Evolutionary conservation across 495 filamentous ascomycete species (phyloP), one percentile per base, ranked within the genome.

Genomic region (Neurospora hispaniola): DNA sequence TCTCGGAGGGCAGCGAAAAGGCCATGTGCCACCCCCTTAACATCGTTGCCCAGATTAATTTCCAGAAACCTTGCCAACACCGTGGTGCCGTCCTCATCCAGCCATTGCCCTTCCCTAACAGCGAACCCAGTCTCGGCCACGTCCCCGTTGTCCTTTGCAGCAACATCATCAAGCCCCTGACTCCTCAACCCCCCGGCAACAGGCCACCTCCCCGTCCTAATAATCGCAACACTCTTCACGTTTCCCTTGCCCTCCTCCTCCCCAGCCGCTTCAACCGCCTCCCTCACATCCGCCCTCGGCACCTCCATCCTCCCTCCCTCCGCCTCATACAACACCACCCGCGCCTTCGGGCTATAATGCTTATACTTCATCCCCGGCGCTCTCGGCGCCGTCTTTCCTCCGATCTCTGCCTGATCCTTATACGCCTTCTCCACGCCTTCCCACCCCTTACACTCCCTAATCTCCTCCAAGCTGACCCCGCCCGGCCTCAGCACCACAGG

Each of bases 361-460:
- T 94, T 91, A 81, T 99, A 99, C 79, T 99, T 99, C 96, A 99
- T 99, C 3, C 96, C 96, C 10, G 96, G 96, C 3, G 95, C 94
- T 71, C 91, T 88, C 7, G 96, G 95, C 31, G 85, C 83, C 71
- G 84, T 80, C 70, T 41, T 44, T 78, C 86, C 77, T 2, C 83
- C 87, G 18, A 79, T 75, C 75, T 90, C 87, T 18, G 85, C 84
- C 31, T 80, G 78, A 75, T 97, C 93, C 73, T 88, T 87, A 79
- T 97, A 97, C 48, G 88, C 95, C 40, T 91, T 85, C 72, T 83
- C 83, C 3, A 93, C 90, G 69, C 87, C 84, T 77, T 93, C 90
- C 96, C 96, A 99, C 4, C 94, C 95, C 41, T 14, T 14, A 42
- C 41, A 42, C 12, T 14, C 41, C 4, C 90, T 86, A 38, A 99